Evolutionary conservation across 352 stramenopile species (phyloP).

Genomic region (Aphanomyces stellatus): DNA sequence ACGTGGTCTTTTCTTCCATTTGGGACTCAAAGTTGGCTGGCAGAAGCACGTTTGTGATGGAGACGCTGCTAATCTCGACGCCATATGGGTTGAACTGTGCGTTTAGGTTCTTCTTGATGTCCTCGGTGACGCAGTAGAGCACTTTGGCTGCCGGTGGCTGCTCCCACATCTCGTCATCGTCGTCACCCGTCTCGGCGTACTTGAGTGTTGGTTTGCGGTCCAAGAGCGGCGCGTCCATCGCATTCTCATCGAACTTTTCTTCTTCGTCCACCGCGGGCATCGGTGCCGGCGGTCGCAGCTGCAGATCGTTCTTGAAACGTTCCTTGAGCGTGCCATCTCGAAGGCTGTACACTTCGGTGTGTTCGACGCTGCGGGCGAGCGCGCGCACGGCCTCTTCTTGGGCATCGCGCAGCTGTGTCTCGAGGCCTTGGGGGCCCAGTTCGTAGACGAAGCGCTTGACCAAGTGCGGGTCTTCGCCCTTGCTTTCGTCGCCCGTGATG

Average conservation of each 20-base stretch:
- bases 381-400: conserved; percentile 76
- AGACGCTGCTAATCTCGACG: conserved; percentile 60
- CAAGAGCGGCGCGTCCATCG: not conserved
- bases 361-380: conserved; percentile 73
- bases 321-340: conserved; percentile 66
- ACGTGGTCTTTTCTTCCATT: conserved; percentile 59
- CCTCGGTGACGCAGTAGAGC: conserved; percentile 47
- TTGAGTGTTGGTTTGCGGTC: conserved; percentile 14
- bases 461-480: conserved; percentile 71
- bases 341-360: conserved; percentile 83
- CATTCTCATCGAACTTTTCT: conserved; percentile 1
- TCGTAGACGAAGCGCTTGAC: conserved; percentile 87
- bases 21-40: conserved; percentile 48
- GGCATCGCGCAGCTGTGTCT: conserved; percentile 72
- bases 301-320: conserved; percentile 42
- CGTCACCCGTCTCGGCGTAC: conserved; percentile 23
- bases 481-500: conserved; percentile 81
- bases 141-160: conserved; percentile 15
- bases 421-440: conserved; percentile 69
- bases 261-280: not conserved
- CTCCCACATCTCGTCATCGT: conserved; percentile 17
- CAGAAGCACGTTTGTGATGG: conserved; percentile 67
- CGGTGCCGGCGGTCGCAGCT: conserved; percentile 22
- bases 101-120: conserved; percentile 67
- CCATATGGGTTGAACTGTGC: conserved; percentile 67